These are phyloP conservation scores for Sarcomyxa edulis DNA, from an alignment of 768 basidiomycete genomes.

Conservation along the genomic window DNA sequence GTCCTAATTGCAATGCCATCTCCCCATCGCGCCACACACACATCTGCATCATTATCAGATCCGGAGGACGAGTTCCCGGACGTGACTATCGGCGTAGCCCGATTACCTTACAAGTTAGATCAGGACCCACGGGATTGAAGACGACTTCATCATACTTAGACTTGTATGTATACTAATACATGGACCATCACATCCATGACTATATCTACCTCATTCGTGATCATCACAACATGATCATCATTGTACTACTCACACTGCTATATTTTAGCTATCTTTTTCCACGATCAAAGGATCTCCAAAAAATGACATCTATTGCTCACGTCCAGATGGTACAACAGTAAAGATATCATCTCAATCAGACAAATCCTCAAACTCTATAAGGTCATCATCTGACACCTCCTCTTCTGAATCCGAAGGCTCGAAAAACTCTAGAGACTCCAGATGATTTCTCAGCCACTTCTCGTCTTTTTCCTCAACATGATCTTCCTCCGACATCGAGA, in stretches of 20 bases:
- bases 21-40: constrained; percentile 16
- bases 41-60: constrained; percentile 12
- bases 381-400: constrained; percentile 27
- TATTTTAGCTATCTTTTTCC: too few relatives aligned
- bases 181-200: too few relatives aligned
- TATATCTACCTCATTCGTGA: too few relatives aligned
- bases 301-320: too few relatives aligned
- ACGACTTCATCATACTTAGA: too few relatives aligned
- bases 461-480: constrained; percentile 34
- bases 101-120: constrained; percentile 24
- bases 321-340: too few relatives aligned
- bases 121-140: constrained; percentile 7
- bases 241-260: too few relatives aligned
- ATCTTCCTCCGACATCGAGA: constrained; percentile 44
- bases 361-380: constrained; percentile 19
- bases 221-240: too few relatives aligned
- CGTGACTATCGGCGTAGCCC: constrained; percentile 42
- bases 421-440: constrained; percentile 50
- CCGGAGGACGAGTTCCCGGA: constrained; percentile 38
- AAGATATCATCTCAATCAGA: too few relatives aligned
- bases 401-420: constrained; percentile 53
- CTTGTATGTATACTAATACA: too few relatives aligned
- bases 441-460: constrained; percentile 45
- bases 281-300: not conserved
- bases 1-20: constrained; percentile 58